Base-by-base conservation (phyloP, 208 protist species). In the Leishmania lainsoni region DNA sequence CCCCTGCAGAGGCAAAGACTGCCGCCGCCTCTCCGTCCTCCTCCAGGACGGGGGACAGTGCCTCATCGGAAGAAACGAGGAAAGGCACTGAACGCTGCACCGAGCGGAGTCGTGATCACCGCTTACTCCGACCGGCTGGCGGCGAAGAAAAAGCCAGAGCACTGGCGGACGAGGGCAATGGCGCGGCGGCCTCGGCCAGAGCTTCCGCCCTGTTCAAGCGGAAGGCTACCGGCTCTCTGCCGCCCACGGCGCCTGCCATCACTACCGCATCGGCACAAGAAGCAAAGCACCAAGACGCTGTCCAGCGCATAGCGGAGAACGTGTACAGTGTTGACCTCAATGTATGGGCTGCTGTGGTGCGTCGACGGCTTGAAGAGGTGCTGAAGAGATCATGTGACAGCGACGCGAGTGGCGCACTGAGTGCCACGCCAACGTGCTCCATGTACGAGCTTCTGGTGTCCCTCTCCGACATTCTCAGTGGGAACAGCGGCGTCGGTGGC, bases 321-420 rank as follows among this genome's bases (percentile, higher is more conserved):
- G 81, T 73, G 22, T 84, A 84, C 81, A 54, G 56, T 63, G 63
- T 84, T 3, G 71, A 84, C 54, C 29, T 84, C 26, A 39, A 22
- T 14, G 5, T 9, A 48, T 84, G 81, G 76, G 75, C 70, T 12
- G 48, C 70, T 16, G 32, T 26, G 58, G 39, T 80, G 70, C 76
- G 49, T 8, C 76, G 75, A 26, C 42, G 51, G 0, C 42, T 84
- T 32, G 29, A 61, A 8, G 9, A 56, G 20, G 10, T 51, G 70
- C 12, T 75, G 35, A 32, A 10, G 17, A 4, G 35, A 35, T 22
- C 56, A 0, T 14, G 59, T 45, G 29, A 0, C 29, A 65, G 16
- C 16, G 20, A 6, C 17, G 75, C 52, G 35, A 48, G 39, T 72
- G 49, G 58, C n/a, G 72, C 69, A 73, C 45, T 26, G 69, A 26